Conservation (phyloP, 257 asterid species). For the Salvia rosmarinus region DNA sequence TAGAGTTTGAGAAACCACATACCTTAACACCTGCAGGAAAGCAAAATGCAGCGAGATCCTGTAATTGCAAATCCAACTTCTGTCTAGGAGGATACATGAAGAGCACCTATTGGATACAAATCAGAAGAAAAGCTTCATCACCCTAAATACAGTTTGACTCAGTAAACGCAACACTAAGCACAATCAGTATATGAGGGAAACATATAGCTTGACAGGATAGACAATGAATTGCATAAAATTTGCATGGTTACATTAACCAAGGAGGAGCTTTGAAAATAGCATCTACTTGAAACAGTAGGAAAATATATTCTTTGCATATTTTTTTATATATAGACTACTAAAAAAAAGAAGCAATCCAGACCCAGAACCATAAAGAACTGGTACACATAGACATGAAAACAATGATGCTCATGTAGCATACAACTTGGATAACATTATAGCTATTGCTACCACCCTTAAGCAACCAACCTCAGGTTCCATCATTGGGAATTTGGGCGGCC, state of each 20-base stretch:
- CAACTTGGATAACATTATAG: slow-evolving; percentile 7
- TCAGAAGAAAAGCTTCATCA: slow-evolving; percentile 13
- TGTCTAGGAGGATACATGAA: slow-evolving; percentile 84
- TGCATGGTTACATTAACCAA: slow-evolving; percentile 9
- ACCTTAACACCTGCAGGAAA: slow-evolving; percentile 93
- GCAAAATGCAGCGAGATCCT: slow-evolving; percentile 89
- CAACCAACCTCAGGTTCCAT: slow-evolving; percentile 82
- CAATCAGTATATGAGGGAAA: slow-evolving; percentile 7
- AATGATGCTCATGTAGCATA: slow-evolving; percentile 15
- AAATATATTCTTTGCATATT: background rate
- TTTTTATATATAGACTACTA: background rate
- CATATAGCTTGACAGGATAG: slow-evolving; percentile 16
- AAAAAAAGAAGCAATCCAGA: slow-evolving; percentile 2
- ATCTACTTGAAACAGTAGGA: slow-evolving; percentile 15
- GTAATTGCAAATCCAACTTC: slow-evolving; percentile 60
- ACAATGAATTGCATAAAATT: slow-evolving; percentile 15
- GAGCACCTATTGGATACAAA: slow-evolving; percentile 56
- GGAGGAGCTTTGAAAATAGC: slow-evolving; percentile 9
- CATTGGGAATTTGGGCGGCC: slow-evolving; percentile 61
- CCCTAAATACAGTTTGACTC: slow-evolving; percentile 3
- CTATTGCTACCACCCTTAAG: slow-evolving; percentile 27
- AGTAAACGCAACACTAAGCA: background rate
- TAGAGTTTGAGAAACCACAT: slow-evolving; percentile 29
- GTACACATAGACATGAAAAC: slow-evolving; percentile 5
- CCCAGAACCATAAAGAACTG: slow-evolving; percentile 15